These are phyloP conservation scores for Bacterosira constricta DNA, from an alignment of 108 stramenopile genomes.

Conservation along the genomic window DNA sequence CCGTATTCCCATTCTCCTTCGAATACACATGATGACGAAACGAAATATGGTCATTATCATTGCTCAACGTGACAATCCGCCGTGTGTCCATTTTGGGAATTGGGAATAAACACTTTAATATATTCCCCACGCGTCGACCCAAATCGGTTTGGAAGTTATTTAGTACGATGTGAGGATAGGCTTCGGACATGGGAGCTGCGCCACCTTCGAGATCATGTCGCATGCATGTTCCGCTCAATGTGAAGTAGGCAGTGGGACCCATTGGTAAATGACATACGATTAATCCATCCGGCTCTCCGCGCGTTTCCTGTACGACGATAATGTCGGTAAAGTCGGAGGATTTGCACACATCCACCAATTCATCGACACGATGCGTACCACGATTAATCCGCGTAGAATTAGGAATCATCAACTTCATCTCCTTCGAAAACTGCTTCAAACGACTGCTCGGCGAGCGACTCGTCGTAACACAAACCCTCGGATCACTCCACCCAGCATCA, in stretches of 20 bases:
- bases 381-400: conserved; percentile 96
- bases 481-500: conserved; percentile 90
- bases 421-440: conserved; percentile 98
- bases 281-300: conserved; percentile 99
- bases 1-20: conserved; percentile 52
- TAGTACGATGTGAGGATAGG: conserved; percentile 93
- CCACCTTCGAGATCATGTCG: conserved; percentile 96
- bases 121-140: conserved; percentile 90
- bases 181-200: conserved; percentile 95
- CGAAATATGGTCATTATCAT: conserved; percentile 94
- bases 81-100: conserved; percentile 89
- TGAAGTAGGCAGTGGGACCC: conserved; percentile 98
- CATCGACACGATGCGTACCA: conserved; percentile 92
- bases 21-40: conserved; percentile 99
- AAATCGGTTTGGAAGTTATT: conserved; percentile 85
- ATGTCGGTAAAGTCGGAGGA: conserved; percentile 96
- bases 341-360: conserved; percentile 91
- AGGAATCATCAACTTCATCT: conserved; percentile 94
- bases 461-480: conserved; percentile 96
- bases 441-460: conserved; percentile 92
- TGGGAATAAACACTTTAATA: conserved; percentile 96
- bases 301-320: conserved; percentile 95
- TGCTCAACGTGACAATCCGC: conserved; percentile 94
- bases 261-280: conserved; percentile 97
- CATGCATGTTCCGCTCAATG: conserved; percentile 87